Evolutionary conservation across 495 filamentous ascomycete species (phyloP).

Genomic region (Lichina pygmaea): DNA sequence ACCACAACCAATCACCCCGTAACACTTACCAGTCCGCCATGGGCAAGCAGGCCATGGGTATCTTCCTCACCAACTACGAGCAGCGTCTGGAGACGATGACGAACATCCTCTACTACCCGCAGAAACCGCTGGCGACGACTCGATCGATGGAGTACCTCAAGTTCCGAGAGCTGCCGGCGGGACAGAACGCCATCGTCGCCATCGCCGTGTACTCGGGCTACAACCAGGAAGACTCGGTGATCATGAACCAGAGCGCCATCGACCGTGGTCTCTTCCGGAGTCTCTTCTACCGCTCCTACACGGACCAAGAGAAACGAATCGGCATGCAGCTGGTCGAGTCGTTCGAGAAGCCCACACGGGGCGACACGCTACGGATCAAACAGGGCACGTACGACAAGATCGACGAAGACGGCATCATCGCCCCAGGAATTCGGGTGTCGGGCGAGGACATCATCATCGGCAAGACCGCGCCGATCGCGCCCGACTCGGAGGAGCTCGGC

Average conservation of each 20-base stretch:
- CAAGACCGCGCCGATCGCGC: constrained; percentile 81
- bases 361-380: constrained; percentile 69
- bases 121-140: constrained; percentile 89
- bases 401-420: constrained; percentile 80
- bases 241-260: constrained; percentile 98
- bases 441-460: constrained; percentile 99
- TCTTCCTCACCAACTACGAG: constrained; percentile 86
- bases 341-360: constrained; percentile 83
- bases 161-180: constrained; percentile 87
- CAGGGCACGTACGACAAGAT: constrained; percentile 96
- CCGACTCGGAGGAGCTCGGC: constrained; percentile 81
- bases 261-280: constrained; percentile 91
- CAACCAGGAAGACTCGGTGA: constrained; percentile 99
- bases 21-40: constrained; percentile 99
- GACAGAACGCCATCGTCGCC: constrained; percentile 95
- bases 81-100: constrained; percentile 98
- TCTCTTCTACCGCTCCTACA: constrained; percentile 93
- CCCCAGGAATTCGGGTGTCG: constrained; percentile 75
- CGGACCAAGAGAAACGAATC: constrained; percentile 80
- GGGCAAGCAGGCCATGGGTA: constrained; percentile 99
- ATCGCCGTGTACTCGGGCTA: constrained; percentile 97
- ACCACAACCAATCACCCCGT: constrained; percentile 96
- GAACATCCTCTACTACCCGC: constrained; percentile 95
- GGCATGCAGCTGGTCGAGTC: constrained; percentile 69
- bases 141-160: constrained; percentile 96